These are phyloP conservation scores for Linnemannia hyalina DNA, from an alignment of 192 early-diverging fungal species.

Conservation along the genomic window DNA sequence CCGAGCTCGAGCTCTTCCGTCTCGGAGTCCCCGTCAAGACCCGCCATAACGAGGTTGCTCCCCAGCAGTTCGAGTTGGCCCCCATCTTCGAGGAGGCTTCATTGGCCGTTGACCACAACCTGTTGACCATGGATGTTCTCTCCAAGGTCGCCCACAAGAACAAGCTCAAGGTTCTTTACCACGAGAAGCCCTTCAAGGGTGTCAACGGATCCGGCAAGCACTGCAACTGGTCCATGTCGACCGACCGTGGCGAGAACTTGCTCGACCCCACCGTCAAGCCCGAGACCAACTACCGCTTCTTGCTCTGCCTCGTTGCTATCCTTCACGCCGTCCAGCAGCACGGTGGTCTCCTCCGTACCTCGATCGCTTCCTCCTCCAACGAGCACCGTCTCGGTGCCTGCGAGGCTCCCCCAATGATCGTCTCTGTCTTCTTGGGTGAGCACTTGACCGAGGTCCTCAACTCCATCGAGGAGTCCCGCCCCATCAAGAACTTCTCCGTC, in stretches of 20 bases:
- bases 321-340: conserved; percentile 94
- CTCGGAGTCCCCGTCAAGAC: conserved; percentile 99
- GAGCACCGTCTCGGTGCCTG: conserved; percentile 98
- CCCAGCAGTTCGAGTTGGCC: conserved; percentile 97
- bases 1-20: conserved; percentile 93
- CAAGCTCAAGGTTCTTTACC: conserved; percentile 97
- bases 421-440: conserved; percentile 97
- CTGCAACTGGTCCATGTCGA: conserved; percentile 98
- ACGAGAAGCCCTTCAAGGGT: conserved; percentile 99
- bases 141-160: conserved; percentile 98
- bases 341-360: conserved; percentile 90
- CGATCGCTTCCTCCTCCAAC: conserved; percentile 96
- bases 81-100: conserved; percentile 98
- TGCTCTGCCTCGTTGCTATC: conserved; percentile 92
- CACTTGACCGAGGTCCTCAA: conserved; percentile 97
- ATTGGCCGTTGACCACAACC: conserved; percentile 98
- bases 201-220: conserved; percentile 99
- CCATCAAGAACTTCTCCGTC: conserved; percentile 88
- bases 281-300: conserved; percentile 99
- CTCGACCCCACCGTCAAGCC: conserved; percentile 95
- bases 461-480: conserved; percentile 89
- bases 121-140: conserved; percentile 96
- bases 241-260: conserved; percentile 96
- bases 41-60: conserved; percentile 99
- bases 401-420: conserved; percentile 98